Evolutionary conservation across 2,329 filamentous ascomycete genomes (phyloP), one percentile per base, ranked within the genome.

Genomic region (Colletotrichum sp.): DNA sequence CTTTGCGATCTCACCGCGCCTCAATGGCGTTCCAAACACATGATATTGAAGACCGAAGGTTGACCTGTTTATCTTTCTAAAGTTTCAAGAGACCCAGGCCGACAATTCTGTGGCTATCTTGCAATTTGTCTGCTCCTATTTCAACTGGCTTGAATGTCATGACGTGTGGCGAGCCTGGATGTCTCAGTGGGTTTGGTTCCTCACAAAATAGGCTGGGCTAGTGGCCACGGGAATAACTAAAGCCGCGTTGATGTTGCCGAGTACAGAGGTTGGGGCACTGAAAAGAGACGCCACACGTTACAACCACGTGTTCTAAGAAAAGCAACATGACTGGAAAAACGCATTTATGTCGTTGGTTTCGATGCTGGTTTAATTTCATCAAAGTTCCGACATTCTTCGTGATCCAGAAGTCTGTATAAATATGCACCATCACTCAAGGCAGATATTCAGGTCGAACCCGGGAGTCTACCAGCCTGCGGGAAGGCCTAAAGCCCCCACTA

Each of bases 391-490:
- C 44, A 7, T 22, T 22, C 6, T 48, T 12, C 44, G 0, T 13
- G 44, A 4, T 12, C 10, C 44, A 12, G 10, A 48, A 48, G 1
- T 22, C 44, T 3, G 18, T 48, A 13, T 22, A n/a, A 22, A 13
- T 13, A 13, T 22, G 44, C 4, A 62, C n/a, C 60, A 13, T 26
- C 22, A 3, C 28, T 64, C 44, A 34, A 8, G 68, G 16, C 28
- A 16, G 59, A 55, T 73, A 73, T 39, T 73, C 65, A 5, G 22
- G 57, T 18, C 71, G 16, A 30, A 64, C 18, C 6, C 44, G 13
- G 12, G 57, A 63, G n/a, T 70, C 39, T 0, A 70, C 59, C n/a
- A 32, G 65, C 10, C 60, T 64, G 36, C 39, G 26, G 16, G 66
- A 39, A 8, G 22, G 16, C 26, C 22, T 63, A 24, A 70, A 22